Base-by-base conservation (phyloP, 2,329 filamentous ascomycete genomes). In the Xylariomycetidae sp. region DNA sequence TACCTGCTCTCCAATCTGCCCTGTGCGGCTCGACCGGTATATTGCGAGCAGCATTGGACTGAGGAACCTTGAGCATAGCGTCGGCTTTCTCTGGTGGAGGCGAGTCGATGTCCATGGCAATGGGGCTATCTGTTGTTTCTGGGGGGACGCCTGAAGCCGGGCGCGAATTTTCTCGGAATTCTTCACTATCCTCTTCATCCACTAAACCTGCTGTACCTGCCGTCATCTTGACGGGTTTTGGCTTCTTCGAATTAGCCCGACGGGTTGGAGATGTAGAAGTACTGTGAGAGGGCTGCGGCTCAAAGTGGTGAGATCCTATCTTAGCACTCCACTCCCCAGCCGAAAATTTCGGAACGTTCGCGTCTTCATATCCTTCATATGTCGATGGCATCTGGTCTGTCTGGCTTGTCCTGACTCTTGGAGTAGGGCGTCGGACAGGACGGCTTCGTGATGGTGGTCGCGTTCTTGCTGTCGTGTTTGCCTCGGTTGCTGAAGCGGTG, bases 91-190 rank as follows among this genome's bases (percentile, higher is more conserved):
- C 44, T 8, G 44, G 43, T 15, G 54, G 54, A 14, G 75, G 73
- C 4, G 72, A 67, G 46, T 82, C 78, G 31, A 82, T 80, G 42
- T 82, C 78, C 78, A 82, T 82, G 11, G 77, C 74, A 37, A 70
- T 74, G 3, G 75, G 72, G 41, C 70, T 77, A 22, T 64, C 64
- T 9, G 55, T 53, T 14, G 45, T 41, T 5, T 41, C 36, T 3
- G 54, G 47, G 16, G 52, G 51, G 10, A 47, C 37, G 15, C 26
- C 38, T 3, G 36, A 39, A 2, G 45, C 34, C 12, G 43, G 35
- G 31, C 36, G 40, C 6, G 42, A 33, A 25, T 39, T 31, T 31
- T 57, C 41, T 37, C 45, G 48, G 38, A 46, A 34, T 61, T 65
- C 27, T 67, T 55, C 53, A 15, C 63, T 70, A 31, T 64, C 66